Conservation (phyloP, 768 basidiomycete genomes). For the Fomitopsis pulvina region DNA sequence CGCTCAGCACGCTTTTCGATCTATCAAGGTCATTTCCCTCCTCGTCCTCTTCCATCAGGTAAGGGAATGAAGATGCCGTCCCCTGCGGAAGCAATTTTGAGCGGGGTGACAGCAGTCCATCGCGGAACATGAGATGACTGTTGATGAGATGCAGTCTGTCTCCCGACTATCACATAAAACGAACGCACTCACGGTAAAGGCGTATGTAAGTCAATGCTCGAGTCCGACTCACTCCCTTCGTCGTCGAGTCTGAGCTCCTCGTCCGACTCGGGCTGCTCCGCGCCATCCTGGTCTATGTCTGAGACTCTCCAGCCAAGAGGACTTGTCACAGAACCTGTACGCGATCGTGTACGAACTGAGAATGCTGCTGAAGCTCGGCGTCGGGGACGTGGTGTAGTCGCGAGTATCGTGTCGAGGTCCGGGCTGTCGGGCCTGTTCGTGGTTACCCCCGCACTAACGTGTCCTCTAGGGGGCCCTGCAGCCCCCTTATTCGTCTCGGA, state of each 20-base stretch:
- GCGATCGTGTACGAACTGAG: constrained; percentile 8
- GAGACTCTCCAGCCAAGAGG: constrained; percentile 10
- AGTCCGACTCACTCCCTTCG: constrained; percentile 28
- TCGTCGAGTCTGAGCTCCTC: constrained; percentile 14
- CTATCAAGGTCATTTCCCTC: background rate
- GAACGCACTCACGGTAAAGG: constrained; percentile 30
- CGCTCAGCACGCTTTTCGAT: constrained; percentile 20
- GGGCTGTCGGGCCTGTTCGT: constrained; percentile 22
- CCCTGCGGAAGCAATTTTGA: constrained; percentile 31
- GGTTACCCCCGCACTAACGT: background rate
- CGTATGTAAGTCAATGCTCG: constrained; percentile 33
- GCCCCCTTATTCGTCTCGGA: background rate
- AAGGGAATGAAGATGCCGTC: constrained; percentile 9
- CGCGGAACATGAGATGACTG: constrained; percentile 35
- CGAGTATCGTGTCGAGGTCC: constrained; percentile 26
- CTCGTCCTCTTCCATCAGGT: constrained; percentile 6
- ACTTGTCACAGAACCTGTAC: constrained; percentile 9
- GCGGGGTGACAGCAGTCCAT: constrained; percentile 33
- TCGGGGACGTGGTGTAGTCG: constrained; percentile 26
- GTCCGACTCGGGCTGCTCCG: constrained; percentile 3
- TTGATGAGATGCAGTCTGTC: background rate
- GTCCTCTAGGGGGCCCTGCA: background rate
- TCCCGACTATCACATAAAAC: background rate
- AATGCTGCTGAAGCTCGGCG: constrained; percentile 18
- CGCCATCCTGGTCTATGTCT: constrained; percentile 10